Conservation (phyloP, 2,329 filamentous ascomycete species). For the Immersiporthe knoxdaviesiana region DNA sequence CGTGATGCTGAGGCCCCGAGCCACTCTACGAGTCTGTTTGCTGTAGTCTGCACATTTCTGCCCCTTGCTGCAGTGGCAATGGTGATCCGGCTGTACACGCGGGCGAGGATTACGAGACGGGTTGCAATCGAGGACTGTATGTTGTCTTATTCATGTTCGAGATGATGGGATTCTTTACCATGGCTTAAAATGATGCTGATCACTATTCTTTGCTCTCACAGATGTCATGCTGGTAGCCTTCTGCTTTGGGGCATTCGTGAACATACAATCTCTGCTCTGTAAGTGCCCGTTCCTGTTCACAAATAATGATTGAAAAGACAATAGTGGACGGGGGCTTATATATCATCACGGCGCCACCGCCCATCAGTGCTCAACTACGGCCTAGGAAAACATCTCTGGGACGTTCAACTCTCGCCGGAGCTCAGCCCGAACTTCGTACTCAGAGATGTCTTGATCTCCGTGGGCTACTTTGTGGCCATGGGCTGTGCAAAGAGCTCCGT, state of each 20-base stretch:
- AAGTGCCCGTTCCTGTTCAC: not conserved
- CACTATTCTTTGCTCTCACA: not conserved
- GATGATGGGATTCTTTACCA: not conserved
- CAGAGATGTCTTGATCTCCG: not conserved
- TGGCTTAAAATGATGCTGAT: not conserved
- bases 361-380: not conserved
- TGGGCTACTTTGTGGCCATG: not conserved
- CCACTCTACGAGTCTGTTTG: not conserved
- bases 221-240: not conserved
- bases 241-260: not conserved
- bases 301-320: not conserved
- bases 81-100: not conserved
- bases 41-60: not conserved
- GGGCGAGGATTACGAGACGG: not conserved
- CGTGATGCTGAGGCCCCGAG: not conserved
- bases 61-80: not conserved
- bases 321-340: not conserved
- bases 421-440: not conserved
- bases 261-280: not conserved
- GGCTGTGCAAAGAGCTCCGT: slow-evolving; percentile 3
- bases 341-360: too few relatives aligned
- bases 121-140: slow-evolving; percentile 2
- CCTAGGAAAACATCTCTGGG: slow-evolving; percentile 1
- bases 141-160: not conserved
- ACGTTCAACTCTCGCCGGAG: not conserved